phyloP scores from a whole-genome alignment of 129 eudicot species.

The Logfia minima region DNA sequence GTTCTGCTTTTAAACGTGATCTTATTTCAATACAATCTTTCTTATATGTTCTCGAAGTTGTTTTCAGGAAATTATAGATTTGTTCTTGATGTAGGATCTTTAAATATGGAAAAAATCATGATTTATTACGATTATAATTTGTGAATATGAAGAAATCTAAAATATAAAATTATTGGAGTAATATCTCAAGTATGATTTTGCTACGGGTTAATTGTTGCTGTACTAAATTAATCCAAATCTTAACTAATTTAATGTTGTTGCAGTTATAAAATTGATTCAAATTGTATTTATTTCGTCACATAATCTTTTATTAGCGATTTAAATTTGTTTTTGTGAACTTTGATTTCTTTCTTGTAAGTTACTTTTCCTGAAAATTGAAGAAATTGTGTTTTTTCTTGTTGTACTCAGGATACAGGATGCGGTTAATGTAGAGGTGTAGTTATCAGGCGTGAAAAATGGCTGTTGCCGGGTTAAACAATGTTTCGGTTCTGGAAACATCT shows the following conservation, averaged over 20 bases:
- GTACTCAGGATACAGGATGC: slow-evolving; percentile 21
- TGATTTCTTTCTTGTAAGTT: neutral
- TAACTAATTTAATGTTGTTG: neutral
- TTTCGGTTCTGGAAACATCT: slow-evolving; percentile 49
- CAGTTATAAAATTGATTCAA: neutral
- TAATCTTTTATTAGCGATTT: neutral
- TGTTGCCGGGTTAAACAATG: slow-evolving; percentile 61
- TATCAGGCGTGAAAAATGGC: slow-evolving; percentile 51
- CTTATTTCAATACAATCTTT: neutral
- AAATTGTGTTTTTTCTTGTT: neutral
- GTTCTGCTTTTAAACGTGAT: neutral
- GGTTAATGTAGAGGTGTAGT: slow-evolving; percentile 19
- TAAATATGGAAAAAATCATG: neutral
- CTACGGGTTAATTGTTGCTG: neutral
- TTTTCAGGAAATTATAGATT: slow-evolving; percentile 7
- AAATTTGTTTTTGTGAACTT: neutral
- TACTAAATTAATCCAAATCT: slow-evolving; percentile 1
- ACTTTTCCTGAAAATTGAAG: neutral
- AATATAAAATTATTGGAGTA: neutral
- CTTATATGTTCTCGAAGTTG: neutral
- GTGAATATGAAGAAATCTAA: neutral
- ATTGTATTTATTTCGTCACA: neutral
- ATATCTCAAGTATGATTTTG: neutral
- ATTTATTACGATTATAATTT: neutral
- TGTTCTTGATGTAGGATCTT: neutral